Evolutionary conservation across 345 rosid genomes (phyloP), one percentile per base, ranked within the genome.

Genomic region (Corchorus capsularis): DNA sequence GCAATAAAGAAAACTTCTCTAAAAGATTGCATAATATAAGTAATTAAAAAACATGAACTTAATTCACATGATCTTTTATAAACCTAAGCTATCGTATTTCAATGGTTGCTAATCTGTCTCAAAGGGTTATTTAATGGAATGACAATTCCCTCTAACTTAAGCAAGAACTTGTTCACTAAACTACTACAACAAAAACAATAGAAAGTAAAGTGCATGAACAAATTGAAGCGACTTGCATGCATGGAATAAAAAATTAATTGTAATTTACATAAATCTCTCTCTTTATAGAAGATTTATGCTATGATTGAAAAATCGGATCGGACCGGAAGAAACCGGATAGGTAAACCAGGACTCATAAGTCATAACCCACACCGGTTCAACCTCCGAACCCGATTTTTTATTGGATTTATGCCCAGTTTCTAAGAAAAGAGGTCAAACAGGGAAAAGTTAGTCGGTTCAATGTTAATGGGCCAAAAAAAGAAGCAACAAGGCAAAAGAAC

Each of bases 231-330:
- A 60, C 39, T 15, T 59, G 14, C 62, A 57, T 10, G 62, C 5
- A 19, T 8, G n/a, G 46, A 54, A 10, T 0, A 5, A 8, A 8
- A 37, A 20, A 22, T 22, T 6, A 19, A 69, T 22, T 77, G 74
- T 17, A 46, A 61, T 41, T 53, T 63, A 71, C 63, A 54, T 45
- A 2, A 45, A 54, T 77, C 45, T 56, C 50, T 55, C 12, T 55
- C 7, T 6, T 55, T n/a, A 6, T 53, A 39, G 43, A 39, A 39
- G 43, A 39, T 39, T 39, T 39, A 39, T 39, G 1, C 43, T 39
- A 39, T 39, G 43, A 39, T 39, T 39, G 6, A 39, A 39, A 39
- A 39, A 3, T 6, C 43, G 43, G 43, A 39, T 27, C 27, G 27
- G 27, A 27, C 43, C 43, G 6, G 43, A 39, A 1, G 27, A 27